Evolutionary conservation across 2,329 filamentous ascomycete species (phyloP).

Genomic region (Nakataea oryzae): DNA sequence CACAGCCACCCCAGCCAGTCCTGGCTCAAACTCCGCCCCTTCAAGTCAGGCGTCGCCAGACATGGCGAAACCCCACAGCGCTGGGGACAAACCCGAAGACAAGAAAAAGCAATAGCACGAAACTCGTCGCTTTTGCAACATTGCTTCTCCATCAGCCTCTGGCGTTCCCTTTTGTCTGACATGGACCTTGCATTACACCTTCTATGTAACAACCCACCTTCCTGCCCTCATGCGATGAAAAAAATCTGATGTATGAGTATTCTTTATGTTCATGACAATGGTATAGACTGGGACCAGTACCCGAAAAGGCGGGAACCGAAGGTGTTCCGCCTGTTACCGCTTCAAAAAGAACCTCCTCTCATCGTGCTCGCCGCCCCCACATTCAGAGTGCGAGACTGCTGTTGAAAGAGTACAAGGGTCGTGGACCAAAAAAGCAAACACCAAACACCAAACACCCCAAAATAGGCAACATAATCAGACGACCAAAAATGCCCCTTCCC

Average conservation of each 20-base stretch:
- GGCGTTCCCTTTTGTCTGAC: not conserved
- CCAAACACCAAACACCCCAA: not conserved
- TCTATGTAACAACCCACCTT: not conserved
- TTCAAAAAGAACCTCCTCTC: not conserved
- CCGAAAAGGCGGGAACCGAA: not conserved
- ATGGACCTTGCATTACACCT: not conserved
- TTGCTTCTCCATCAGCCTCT: not conserved
- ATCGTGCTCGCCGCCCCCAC: not conserved
- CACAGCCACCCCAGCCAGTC: not conserved
- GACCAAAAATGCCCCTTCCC: not conserved
- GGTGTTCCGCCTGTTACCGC: not conserved
- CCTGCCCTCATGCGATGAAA: not conserved
- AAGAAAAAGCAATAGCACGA: not conserved
- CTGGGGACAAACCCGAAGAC: not conserved
- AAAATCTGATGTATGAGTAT: not conserved
- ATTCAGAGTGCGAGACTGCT: not conserved
- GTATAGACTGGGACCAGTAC: not conserved
- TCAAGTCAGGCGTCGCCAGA: not conserved
- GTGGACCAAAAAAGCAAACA: not conserved
- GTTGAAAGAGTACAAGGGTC: not conserved
- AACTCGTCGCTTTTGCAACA: not conserved
- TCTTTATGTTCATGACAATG: not conserved
- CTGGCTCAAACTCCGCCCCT: not conserved
- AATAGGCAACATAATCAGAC: not conserved
- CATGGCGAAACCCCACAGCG: not conserved